phyloP scores from a whole-genome alignment of 177 flowering plant species.

The Vitis hybrid region DNA sequence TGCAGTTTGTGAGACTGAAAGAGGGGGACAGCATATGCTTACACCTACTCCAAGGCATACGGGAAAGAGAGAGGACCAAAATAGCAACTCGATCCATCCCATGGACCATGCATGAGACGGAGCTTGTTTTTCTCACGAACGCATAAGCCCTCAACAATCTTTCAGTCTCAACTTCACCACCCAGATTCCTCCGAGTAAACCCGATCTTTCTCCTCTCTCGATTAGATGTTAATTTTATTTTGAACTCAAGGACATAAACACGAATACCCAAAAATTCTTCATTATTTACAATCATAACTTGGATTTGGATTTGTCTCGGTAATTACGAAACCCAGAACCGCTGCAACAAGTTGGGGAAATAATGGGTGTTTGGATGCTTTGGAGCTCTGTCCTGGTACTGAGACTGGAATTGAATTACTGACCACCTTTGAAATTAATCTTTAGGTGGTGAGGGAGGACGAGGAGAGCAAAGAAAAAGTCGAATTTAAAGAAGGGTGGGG shows the following conservation, averaged over 20 bases:
- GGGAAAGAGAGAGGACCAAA: background rate
- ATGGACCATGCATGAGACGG: background rate
- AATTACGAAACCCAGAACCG: too few relatives aligned
- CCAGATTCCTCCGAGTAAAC: background rate
- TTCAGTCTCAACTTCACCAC: conserved; percentile 1
- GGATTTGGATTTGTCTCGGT: too few relatives aligned
- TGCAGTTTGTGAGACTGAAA: background rate
- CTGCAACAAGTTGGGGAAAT: too few relatives aligned
- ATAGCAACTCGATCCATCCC: background rate
- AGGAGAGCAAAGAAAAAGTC: background rate
- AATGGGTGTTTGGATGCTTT: too few relatives aligned
- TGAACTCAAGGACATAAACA: background rate
- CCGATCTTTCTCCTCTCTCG: conserved; percentile 6
- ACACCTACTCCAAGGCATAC: background rate
- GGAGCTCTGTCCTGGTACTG: too few relatives aligned
- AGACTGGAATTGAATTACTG: too few relatives aligned
- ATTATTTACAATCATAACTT: conserved; percentile 1
- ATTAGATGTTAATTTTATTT: background rate
- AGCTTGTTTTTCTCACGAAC: background rate
- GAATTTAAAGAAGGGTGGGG: too few relatives aligned
- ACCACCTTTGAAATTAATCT: too few relatives aligned
- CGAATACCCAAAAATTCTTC: conserved; percentile 17
- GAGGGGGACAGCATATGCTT: background rate
- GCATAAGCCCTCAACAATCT: background rate
- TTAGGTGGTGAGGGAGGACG: background rate